These are phyloP conservation scores for Senna siamea DNA, from an alignment of 306 rosid genomes.

Conservation along the genomic window DNA sequence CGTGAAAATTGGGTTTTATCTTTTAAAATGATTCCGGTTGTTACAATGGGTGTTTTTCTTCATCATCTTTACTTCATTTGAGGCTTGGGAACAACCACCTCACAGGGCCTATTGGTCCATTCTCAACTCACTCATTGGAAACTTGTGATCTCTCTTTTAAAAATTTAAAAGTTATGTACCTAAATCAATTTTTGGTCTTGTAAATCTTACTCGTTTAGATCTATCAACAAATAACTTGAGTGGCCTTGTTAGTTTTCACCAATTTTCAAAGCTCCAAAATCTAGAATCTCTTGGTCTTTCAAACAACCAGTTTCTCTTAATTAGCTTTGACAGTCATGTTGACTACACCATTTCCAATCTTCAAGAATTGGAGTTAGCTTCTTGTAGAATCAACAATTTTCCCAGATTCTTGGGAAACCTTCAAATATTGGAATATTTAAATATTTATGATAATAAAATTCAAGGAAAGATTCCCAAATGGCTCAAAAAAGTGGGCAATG, in stretches of 20 bases:
- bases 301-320: not conserved
- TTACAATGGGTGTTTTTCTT: no score
- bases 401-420: slow-evolving; percentile 28
- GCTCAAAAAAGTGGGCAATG: not conserved
- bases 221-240: slow-evolving; percentile 17
- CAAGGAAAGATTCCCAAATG: slow-evolving; percentile 34
- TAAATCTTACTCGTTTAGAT: not conserved
- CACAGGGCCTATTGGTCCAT: no score
- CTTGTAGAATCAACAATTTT: slow-evolving; percentile 1
- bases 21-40: no score
- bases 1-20: no score
- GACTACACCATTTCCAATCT: slow-evolving; percentile 3
- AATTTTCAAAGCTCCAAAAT: not conserved
- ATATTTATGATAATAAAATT: slow-evolving; percentile 39
- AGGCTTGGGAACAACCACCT: not conserved
- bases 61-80: no score
- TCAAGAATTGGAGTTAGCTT: no score
- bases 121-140: not conserved
- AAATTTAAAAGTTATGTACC: not conserved
- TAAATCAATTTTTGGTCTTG: not conserved
- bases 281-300: not conserved
- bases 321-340: not conserved
- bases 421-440: not conserved
- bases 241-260: slow-evolving; percentile 3
- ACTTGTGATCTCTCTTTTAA: not conserved